Evolutionary conservation across 306 rosid genomes (phyloP), one percentile per base, ranked within the genome.

Genomic region (Canavalia ensiformis): DNA sequence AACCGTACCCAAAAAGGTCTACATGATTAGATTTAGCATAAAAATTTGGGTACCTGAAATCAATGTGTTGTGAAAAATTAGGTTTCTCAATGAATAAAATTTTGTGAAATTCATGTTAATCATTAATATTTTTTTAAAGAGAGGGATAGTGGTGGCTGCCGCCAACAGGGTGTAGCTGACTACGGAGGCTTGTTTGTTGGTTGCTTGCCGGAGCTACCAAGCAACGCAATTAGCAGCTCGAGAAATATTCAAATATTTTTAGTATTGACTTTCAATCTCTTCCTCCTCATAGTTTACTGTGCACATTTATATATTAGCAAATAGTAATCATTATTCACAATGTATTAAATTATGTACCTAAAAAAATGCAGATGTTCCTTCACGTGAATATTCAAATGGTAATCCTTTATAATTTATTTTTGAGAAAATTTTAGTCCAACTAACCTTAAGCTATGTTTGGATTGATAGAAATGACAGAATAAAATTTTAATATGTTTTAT

Each of bases 161-260:
- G 88, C 87, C 83, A 59, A 82, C 12, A 81, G 85, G 83, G 69
- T 87, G 81, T 82, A 74, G 84, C 85, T 90, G 85, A 66, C 68
- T 72, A 65, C 46, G 85, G 90, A 84, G 84, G 85, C 34, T 8
- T 76, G 56, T 57, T 70, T 55, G 91, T 85, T 90, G 83, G 91
- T 85, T 90, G 83, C 94, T 88, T 90, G 93, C 91, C 91, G 88
- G 88, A 83, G 87, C 86, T 71, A 87, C 87, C 76, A 92, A 89
- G 91, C 90, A 90, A 88, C 69, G 54, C 50, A 82, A 68, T 84
- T 82, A 81, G 81, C 59, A 81, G 85, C 88, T 91, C 92, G 83
- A 91, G 81, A 84, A 85, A 83, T 90, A 83, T 82, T 77, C 82
- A 78, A 85, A 67, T 80, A 25, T 60, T 35, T 64, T 4, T 81